Conservation (phyloP, 2,329 filamentous ascomycete genomes). For the Berkeleyomyces rouxiae region DNA sequence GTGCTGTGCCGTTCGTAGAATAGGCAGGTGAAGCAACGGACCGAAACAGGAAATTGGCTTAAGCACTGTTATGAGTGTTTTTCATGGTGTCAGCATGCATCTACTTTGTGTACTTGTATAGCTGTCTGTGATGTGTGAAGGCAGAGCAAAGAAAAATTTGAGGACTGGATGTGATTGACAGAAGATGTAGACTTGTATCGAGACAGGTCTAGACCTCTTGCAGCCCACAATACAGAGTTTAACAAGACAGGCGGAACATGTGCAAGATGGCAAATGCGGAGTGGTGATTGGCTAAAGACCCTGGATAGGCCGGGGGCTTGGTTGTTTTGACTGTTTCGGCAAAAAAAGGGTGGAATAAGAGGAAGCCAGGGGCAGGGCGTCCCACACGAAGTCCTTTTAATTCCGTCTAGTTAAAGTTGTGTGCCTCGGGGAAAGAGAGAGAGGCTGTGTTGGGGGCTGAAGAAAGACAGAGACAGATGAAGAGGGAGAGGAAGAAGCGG, state of each 20-base stretch:
- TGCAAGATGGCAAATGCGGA: too few species aligned
- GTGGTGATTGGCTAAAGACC: too few species aligned
- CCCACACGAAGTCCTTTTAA: not conserved
- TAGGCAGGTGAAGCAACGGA: not conserved
- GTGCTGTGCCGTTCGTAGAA: not conserved
- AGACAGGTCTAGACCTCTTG: too few species aligned
- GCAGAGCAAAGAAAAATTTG: too few species aligned
- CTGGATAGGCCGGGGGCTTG: too few species aligned
- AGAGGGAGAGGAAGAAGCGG: not conserved
- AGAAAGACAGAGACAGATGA: not conserved
- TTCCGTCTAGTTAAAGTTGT: not conserved
- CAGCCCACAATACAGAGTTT: too few species aligned
- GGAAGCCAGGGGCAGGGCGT: not conserved
- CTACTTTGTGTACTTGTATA: not conserved
- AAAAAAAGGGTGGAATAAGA: not conserved
- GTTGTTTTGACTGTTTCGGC: not conserved
- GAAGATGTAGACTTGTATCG: too few species aligned
- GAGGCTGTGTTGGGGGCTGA: too few species aligned
- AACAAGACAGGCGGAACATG: too few species aligned
- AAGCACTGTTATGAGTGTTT: not conserved
- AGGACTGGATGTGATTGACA: not conserved
- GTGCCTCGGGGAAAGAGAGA: too few species aligned
- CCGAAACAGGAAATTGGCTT: not conserved
- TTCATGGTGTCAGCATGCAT: not conserved
- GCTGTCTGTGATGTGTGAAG: not conserved